phyloP scores from a whole-genome alignment of 2,329 filamentous ascomycete genomes.

The Xylariaceae sp. region DNA sequence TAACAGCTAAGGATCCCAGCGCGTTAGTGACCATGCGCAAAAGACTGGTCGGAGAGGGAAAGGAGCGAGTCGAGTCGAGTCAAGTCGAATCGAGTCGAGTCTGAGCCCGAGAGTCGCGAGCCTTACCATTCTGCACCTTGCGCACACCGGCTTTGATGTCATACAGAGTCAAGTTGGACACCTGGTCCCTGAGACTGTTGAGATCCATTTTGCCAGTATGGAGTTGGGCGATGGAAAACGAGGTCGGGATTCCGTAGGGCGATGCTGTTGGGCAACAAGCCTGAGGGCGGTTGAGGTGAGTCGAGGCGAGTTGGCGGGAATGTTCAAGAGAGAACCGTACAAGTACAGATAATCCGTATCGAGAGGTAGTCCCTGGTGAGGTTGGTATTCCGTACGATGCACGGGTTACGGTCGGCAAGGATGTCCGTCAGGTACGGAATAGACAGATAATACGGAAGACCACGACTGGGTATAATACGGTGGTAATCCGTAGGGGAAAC shows the following conservation, averaged over 20 bases:
- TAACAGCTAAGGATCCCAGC: constrained; percentile 62
- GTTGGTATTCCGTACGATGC: too few species aligned
- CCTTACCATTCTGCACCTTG: constrained; percentile 88
- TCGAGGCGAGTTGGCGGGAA: not conserved
- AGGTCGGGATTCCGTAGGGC: not conserved
- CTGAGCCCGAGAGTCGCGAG: not conserved
- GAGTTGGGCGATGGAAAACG: constrained; percentile 7
- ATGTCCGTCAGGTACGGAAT: too few species aligned
- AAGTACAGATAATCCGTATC: not conserved
- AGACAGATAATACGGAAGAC: too few species aligned
- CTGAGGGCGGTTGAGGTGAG: not conserved
- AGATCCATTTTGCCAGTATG: constrained; percentile 63
- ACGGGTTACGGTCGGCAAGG: too few species aligned
- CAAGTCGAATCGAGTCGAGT: not conserved
- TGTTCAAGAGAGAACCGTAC: not conserved
- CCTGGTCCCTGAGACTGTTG: constrained; percentile 75
- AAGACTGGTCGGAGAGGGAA: not conserved
- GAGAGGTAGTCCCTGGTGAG: too few species aligned
- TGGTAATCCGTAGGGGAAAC: not conserved
- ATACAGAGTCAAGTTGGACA: constrained; percentile 89
- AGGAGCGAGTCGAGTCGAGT: not conserved
- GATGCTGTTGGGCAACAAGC: constrained; percentile 8
- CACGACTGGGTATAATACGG: too few species aligned
- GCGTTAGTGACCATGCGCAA: constrained; percentile 12
- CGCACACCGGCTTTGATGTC: constrained; percentile 91